Evolutionary conservation across 768 basidiomycete genomes (phyloP).

Genomic region (Pisolithus tinctorius): DNA sequence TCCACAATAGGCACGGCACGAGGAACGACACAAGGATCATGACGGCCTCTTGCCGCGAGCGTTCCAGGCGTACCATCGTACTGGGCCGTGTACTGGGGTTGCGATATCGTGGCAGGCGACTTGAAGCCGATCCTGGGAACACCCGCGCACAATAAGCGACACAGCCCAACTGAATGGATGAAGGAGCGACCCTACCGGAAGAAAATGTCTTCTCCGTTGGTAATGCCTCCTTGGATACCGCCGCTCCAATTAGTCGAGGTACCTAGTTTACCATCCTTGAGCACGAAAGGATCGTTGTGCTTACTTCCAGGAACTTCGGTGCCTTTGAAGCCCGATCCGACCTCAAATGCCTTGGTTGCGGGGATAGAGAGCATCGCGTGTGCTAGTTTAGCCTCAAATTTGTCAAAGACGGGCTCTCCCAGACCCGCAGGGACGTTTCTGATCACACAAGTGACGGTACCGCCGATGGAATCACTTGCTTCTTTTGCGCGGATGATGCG

Average conservation of each 20-base stretch:
- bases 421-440: conserved; percentile 85
- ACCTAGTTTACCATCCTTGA: conserved; percentile 64
- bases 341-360: conserved; percentile 96
- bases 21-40: conserved; percentile 97
- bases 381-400: conserved; percentile 90
- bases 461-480: conserved; percentile 89
- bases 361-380: conserved; percentile 99
- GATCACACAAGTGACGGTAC: conserved; percentile 96
- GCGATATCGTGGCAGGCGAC: conserved; percentile 96
- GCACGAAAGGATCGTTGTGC: conserved; percentile 88
- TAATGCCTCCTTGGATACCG: conserved; percentile 95
- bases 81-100: conserved; percentile 81
- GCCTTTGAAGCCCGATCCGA: conserved; percentile 94
- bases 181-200: conserved; percentile 59
- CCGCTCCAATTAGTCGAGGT: conserved; percentile 95
- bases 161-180: background rate
- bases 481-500: conserved; percentile 93
- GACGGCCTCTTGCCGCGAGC: conserved; percentile 87
- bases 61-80: conserved; percentile 89
- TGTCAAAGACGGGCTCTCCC: conserved; percentile 98
- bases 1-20: conserved; percentile 97
- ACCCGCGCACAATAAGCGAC: conserved; percentile 2
- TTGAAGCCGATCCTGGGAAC: conserved; percentile 84
- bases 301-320: conserved; percentile 88
- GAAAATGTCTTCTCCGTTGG: conserved; percentile 96